Conservation (phyloP, 2,329 filamentous ascomycete genomes). For the Colletotrichum coccodes region DNA sequence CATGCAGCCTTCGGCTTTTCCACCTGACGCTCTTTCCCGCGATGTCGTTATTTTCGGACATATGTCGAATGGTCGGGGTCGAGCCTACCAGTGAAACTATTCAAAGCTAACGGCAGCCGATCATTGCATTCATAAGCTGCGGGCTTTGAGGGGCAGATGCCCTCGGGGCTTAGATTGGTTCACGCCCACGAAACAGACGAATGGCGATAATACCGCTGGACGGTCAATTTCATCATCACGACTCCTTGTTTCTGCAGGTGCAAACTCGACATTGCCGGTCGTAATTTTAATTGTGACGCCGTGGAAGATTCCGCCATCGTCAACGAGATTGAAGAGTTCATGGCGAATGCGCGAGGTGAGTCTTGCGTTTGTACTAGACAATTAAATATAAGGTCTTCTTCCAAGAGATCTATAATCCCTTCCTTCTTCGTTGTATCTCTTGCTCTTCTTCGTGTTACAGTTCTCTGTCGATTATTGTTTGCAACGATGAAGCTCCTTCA, state of each 20-base stretch:
- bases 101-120: constrained; percentile 1
- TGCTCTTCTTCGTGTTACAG: neutral
- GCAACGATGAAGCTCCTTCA: constrained; percentile 14
- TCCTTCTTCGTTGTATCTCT: neutral
- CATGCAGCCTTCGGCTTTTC: neutral
- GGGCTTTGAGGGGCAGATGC: neutral
- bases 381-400: neutral
- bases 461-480: neutral
- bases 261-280: neutral
- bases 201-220: neutral
- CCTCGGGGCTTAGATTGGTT: neutral
- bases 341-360: neutral
- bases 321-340: neutral
- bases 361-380: too few species aligned
- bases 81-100: neutral
- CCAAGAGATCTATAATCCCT: neutral
- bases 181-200: neutral
- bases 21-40: constrained; percentile 18
- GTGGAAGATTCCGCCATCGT: constrained; percentile 2
- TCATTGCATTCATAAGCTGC: neutral
- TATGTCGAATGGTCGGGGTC: constrained; percentile 30
- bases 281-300: neutral
- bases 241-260: neutral
- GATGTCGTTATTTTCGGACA: constrained; percentile 30
- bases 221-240: constrained; percentile 28